Base-by-base conservation (phyloP, 257 asterid genomes). In the Forsythia suspensa region DNA sequence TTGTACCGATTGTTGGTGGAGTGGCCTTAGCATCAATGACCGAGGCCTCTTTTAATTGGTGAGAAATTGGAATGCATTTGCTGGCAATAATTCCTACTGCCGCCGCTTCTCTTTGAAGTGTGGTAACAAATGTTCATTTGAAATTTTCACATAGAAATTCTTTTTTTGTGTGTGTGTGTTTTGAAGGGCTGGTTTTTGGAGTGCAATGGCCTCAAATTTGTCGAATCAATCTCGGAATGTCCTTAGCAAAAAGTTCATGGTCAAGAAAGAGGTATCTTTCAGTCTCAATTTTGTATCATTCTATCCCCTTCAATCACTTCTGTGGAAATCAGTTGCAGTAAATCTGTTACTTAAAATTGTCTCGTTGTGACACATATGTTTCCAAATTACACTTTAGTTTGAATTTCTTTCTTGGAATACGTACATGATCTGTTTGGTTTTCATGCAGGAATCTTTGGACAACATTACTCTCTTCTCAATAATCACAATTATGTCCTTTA, bases 141-240 rank as follows among this genome's bases (percentile, higher is more conserved):
- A 21, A 12, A 6, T 59, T 20, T 59, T 59, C 68, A 20, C 11
- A 20, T 8, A 20, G 15, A 61, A 21, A 39, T 24, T 61, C 0
- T 2, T 61, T 61, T 21, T 20, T 63, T 57, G 2, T 21, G 4
- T 21, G 11, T 10, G 6, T 63, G 74, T 24, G 34, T 67, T 77
- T 63, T 44, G 8, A 72, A 93, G 99, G 99, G 89, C 90, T 83
- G 99, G 98, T 20, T 93, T 95, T 78, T 93, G 93, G 99, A 93
- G 97, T 83, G 99, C 98, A 8, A 95, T 95, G 99, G 99, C 98
- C 84, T 95, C 99, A 75, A 95, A 95, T 88, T 84, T 93, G 88
- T 89, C 96, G 36, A 93, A 93, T 79, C 99, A 95, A 82, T 93
- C 97, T 21, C 91, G 97, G 75, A 95, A 95, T 89, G 99, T 95